Evolutionary conservation across 306 rosid species (phyloP), one percentile per base, ranked within the genome.

Genomic region (Cucumis cinereus): DNA sequence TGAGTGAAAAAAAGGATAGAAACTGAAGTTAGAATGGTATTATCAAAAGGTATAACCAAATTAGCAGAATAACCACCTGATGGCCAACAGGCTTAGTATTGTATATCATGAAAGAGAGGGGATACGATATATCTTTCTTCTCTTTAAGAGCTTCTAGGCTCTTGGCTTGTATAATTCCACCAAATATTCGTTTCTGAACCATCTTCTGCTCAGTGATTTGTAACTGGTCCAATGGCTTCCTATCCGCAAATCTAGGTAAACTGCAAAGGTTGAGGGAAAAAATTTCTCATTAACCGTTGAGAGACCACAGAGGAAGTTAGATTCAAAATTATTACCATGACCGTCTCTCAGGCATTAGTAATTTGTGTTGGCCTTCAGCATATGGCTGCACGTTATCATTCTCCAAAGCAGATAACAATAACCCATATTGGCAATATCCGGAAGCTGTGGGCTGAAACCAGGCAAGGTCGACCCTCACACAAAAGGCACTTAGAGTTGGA

Each of bases 391-490:
- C 63, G 72, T 55, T 85, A 79, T 78, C 90, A 71, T 82, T 86
- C 81, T 83, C 87, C 19, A 76, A 47, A 71, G 93, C 88, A 81
- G 77, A 77, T 26, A 89, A 83, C 70, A 92, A 78, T 23, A 94
- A 82, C 67, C 99, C 99, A 77, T 87, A 92, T 74, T 92, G 92
- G 79, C 88, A 83, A 85, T 94, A 94, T 79, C 92, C 97, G 49
- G 97, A 87, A 20, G 97, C 93, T 56, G 99, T 92, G 53, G 90
- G 96, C 87, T 91, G 99, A 89, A 90, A 88, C 91, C 92, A 90
- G 23, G 93, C 92, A 78, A 94, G 96, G 83, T 90, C 90, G 73
- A 89, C 92, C 28, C 83, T 84, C 33, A 90, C 70, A 67, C 92
- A 90, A 85, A 78, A 84, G 30, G 77, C 23, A 60, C 83, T 84